A percentile compares a stretch with the other conserved stretches of the same genome.
phyloP scores from a whole-genome alignment of 805 yeast genomes.

The Wickerhamomyces queroliae region DNA sequence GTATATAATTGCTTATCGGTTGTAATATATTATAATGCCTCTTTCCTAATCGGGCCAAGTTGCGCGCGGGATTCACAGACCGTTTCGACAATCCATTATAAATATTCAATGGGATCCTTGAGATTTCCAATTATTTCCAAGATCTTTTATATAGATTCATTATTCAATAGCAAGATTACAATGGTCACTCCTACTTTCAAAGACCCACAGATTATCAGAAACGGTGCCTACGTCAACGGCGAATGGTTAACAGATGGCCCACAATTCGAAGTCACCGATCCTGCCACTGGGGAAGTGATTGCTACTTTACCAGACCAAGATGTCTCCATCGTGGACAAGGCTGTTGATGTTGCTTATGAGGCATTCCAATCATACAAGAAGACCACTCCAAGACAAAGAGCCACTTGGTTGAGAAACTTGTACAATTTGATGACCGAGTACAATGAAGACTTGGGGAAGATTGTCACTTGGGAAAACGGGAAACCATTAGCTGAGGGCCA shows the following conservation, averaged over 20 bases:
- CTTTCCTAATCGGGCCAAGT: neutral
- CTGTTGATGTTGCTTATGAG: constrained; percentile 41
- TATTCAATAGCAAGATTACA: too few relatives aligned
- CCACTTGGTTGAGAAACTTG: constrained; percentile 44
- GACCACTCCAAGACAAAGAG: constrained; percentile 44
- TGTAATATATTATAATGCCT: too few relatives aligned
- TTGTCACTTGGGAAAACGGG: constrained; percentile 57
- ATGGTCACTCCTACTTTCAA: constrained; percentile 27
- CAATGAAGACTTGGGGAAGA: constrained; percentile 48
- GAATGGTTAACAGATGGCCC: constrained; percentile 51
- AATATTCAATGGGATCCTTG: neutral
- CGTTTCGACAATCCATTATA: neutral
- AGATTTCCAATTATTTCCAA: neutral
- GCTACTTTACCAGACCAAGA: constrained; percentile 61
- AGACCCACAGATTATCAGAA: constrained; percentile 46
- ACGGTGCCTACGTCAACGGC: constrained; percentile 68
- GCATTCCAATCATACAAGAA: constrained; percentile 41
- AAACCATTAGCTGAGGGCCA: constrained; percentile 46
- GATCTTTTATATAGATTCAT: neutral
- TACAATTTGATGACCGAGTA: constrained; percentile 48
- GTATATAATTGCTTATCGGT: too few relatives aligned
- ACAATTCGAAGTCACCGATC: constrained; percentile 65
- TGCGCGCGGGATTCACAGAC: neutral
- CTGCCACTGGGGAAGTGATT: constrained; percentile 58
- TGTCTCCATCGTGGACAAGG: constrained; percentile 49